Conservation (phyloP, 2,329 filamentous ascomycete genomes). For the Drechmeria coniospora region DNA sequence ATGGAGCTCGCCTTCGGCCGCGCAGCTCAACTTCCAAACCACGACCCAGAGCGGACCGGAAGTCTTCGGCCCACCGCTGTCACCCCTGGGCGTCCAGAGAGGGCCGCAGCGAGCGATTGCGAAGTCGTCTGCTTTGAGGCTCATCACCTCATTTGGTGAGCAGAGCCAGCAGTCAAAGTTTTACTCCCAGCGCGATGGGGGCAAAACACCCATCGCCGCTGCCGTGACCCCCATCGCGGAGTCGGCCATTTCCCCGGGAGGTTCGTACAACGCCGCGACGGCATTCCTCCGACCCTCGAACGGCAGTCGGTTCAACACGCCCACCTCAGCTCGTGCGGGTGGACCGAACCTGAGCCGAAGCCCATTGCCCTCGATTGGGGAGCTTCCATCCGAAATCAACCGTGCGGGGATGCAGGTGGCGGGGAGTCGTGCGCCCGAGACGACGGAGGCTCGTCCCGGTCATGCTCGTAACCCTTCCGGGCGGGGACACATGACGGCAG, state of each 20-base stretch:
- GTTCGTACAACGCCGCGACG: constrained; percentile 44
- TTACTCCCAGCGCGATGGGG: constrained; percentile 39
- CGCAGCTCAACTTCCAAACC: constrained; percentile 39
- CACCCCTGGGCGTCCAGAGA: constrained; percentile 49
- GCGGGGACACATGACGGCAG: constrained; percentile 25
- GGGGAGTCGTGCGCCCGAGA: constrained; percentile 12
- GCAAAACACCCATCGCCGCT: constrained; percentile 60
- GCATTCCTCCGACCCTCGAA: constrained; percentile 53
- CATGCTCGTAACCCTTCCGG: constrained; percentile 24
- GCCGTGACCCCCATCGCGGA: constrained; percentile 82
- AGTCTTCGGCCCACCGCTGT: constrained; percentile 55
- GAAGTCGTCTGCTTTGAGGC: constrained; percentile 72
- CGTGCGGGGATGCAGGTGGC: constrained; percentile 13
- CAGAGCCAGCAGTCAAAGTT: constrained; percentile 47
- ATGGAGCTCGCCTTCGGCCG: constrained; percentile 74
- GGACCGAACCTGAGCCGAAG: constrained; percentile 45
- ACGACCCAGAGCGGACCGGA: constrained; percentile 41
- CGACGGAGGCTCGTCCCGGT: constrained; percentile 11
- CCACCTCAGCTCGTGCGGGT: constrained; percentile 45
- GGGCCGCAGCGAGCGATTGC: constrained; percentile 49
- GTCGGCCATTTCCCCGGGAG: constrained; percentile 49
- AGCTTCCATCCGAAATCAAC: constrained; percentile 25
- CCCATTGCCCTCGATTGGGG: constrained; percentile 65
- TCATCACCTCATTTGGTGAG: constrained; percentile 78
- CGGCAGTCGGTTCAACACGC: constrained; percentile 54